A percentile compares a stretch with the other conserved stretches of the same genome.
Evolutionary conservation across 2,329 filamentous ascomycete genomes (phyloP).

Genomic region (Xylaria sp.): DNA sequence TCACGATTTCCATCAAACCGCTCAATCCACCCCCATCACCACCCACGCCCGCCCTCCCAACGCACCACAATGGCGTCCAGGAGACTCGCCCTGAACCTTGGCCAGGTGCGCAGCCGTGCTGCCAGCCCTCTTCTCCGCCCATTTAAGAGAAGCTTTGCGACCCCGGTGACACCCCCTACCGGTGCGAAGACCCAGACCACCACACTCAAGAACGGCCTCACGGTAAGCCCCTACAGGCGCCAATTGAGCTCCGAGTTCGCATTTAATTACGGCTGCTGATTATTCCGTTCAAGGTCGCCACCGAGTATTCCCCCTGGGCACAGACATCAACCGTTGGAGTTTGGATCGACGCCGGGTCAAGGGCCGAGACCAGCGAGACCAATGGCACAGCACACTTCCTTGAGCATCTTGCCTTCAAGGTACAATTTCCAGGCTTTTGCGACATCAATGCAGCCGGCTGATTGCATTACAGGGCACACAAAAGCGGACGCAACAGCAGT

Average conservation of each 20-base stretch:
- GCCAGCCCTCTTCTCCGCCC: constrained; percentile 81
- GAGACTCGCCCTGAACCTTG: constrained; percentile 94
- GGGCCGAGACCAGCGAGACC: constrained; percentile 97
- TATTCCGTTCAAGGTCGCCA: constrained; percentile 77
- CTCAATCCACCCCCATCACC: constrained; percentile 57
- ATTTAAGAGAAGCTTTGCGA: constrained; percentile 88
- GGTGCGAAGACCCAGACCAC: constrained; percentile 93
- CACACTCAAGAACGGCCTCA: constrained; percentile 96
- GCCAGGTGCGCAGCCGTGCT: constrained; percentile 88
- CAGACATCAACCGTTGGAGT: constrained; percentile 98
- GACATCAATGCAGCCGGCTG: constrained; percentile 33
- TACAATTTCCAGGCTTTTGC: constrained; percentile 54
- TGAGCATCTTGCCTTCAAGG: constrained; percentile 99
- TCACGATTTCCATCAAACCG: constrained; percentile 61
- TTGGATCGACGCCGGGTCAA: constrained; percentile 98
- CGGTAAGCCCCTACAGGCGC: constrained; percentile 66
- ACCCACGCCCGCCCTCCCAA: constrained; percentile 56
- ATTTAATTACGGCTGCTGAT: constrained; percentile 30
- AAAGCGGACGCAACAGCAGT: constrained; percentile 94
- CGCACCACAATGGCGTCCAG: constrained; percentile 83
- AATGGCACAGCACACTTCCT: constrained; percentile 99
- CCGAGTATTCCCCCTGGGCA: constrained; percentile 97
- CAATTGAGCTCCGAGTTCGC: constrained; percentile 43
- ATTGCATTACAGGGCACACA: constrained; percentile 76
- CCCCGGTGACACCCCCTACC: constrained; percentile 71